Base-by-base conservation (phyloP, 768 basidiomycete species). In the Boletus rex-veris region DNA sequence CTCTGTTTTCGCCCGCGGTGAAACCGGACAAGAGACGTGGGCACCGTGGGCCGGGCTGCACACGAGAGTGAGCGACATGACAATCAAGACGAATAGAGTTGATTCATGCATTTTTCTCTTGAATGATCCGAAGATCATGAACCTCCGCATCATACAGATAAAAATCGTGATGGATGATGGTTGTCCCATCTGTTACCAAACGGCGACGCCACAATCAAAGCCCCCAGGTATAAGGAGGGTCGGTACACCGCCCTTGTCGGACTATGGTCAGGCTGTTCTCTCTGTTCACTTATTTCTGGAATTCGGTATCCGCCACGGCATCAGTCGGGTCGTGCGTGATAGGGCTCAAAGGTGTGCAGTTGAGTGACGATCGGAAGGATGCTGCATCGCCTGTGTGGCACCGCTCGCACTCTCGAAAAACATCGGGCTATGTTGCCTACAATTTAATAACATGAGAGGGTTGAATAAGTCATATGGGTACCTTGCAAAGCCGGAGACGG, bases 191-290 rank as follows among this genome's bases (percentile, higher is more conserved):
- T 24, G 57, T 53, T 35, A 41, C 52, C 46, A 43, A 48, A 47
- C 18, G 15, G 46, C 31, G 18, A 39, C 56, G 53, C 54, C 60
- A 64, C 56, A 10, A 58, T 64, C 56, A 57, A 31, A 28, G n/a
- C 24, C 33, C 38, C 21, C 36, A 33, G 39, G 42, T 42, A 39
- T 41, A 18, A 7, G 5, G 10, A 46, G 31, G 37, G 37, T 18
- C 37, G n/a, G 33, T 14, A 35, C 12, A 14, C 33, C 33, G 33
- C 10, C 11, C 33, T 35, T 10, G 33, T 6, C 33, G 33, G 33
- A 35, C 33, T 6, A 35, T 18, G 21, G 44, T 49, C 50, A 18
- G 31, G 26, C 18, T 31, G 50, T 48, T 30, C 3, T 28, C 14
- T 28, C 40, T 46, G 36, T 44, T 6, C 28, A 28, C 3, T 38